Base-by-base conservation (phyloP, 2,329 filamentous ascomycete genomes). In the Cordyceps javanica region DNA sequence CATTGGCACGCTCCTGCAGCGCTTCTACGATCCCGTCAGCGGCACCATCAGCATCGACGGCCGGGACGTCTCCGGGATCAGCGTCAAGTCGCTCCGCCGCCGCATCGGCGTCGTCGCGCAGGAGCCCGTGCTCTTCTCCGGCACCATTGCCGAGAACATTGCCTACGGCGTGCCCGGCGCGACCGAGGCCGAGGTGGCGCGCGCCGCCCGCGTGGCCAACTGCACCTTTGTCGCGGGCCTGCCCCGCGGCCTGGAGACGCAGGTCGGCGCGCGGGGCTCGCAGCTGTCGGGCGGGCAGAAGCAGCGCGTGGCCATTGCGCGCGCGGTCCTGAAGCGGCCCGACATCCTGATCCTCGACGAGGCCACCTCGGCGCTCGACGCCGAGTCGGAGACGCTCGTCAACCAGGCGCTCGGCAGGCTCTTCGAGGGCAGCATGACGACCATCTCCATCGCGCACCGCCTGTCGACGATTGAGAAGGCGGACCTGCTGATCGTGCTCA, bases 331-430 rank as follows among this genome's bases (percentile, higher is more conserved):
- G 65, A 97, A 97, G 73, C 85, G 97, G 61, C 95, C 95, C 0
- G 94, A 99, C 73, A 97, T 99, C 62, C 78, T 99, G 30, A 95
- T 99, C 60, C 82, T 99, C 0, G 94, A 99, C 68, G 94, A 99
- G 78, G 90, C 95, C n/a, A 99, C 95, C 0, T 96, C 91, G 2
- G 94, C 94, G 0, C 81, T 99, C 9, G 94, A 99, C 69, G 94
- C 94, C n/a, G 94, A 99, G 72, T 96, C 91, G 0, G 94, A 99
- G 72, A 97, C 94, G 0, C 82, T 97, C 3, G 95, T 99, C 59
- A 99, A 99, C 70, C 87, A 91, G 65, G 95, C 94, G 3, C 80
- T 99, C 2, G 85, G 85, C 9, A 85, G 84, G 48, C 81, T 99
- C 28, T 85, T 99, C 26, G 82, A 84, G 61, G 91, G 91, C 32